These are phyloP conservation scores for Globisporangium takayamanum DNA, from an alignment of 352 stramenopile genomes.

Conservation along the genomic window DNA sequence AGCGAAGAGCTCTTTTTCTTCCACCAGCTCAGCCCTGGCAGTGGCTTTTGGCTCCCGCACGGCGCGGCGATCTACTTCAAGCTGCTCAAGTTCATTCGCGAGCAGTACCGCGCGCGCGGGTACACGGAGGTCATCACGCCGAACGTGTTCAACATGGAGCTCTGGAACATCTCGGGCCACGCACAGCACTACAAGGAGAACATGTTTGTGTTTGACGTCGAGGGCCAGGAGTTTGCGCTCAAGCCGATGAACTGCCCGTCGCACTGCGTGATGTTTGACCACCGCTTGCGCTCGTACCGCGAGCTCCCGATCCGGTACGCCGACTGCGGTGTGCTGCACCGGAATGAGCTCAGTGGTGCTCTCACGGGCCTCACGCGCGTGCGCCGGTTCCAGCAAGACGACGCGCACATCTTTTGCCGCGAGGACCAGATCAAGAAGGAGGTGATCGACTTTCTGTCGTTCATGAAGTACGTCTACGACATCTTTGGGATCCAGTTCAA, in stretches of 20 bases:
- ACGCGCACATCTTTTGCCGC: constrained; percentile 97
- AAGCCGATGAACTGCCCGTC: constrained; percentile 99
- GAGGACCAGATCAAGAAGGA: constrained; percentile 94
- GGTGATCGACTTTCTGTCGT: constrained; percentile 90
- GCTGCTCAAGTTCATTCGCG: constrained; percentile 81
- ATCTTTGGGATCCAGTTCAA: constrained; percentile 97
- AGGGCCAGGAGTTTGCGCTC: constrained; percentile 93
- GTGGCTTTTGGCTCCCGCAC: constrained; percentile 97
- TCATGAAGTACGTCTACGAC: constrained; percentile 92
- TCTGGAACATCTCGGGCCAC: constrained; percentile 97
- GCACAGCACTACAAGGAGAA: constrained; percentile 95
- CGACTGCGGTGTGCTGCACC: constrained; percentile 93
- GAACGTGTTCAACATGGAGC: constrained; percentile 95
- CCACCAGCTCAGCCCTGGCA: constrained; percentile 93
- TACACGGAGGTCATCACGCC: constrained; percentile 97
- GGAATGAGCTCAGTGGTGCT: constrained; percentile 93
- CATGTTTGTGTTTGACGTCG: constrained; percentile 88
- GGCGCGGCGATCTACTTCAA: constrained; percentile 98
- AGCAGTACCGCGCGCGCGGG: constrained; percentile 81
- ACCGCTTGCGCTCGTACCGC: constrained; percentile 92
- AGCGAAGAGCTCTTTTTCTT: constrained; percentile 97
- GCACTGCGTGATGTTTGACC: constrained; percentile 97
- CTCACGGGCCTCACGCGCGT: constrained; percentile 95
- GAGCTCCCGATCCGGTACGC: constrained; percentile 92
- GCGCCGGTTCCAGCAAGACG: constrained; percentile 96